Conservation (phyloP, 2,329 filamentous ascomycete species). For the Aspergillus quadricinctus region DNA sequence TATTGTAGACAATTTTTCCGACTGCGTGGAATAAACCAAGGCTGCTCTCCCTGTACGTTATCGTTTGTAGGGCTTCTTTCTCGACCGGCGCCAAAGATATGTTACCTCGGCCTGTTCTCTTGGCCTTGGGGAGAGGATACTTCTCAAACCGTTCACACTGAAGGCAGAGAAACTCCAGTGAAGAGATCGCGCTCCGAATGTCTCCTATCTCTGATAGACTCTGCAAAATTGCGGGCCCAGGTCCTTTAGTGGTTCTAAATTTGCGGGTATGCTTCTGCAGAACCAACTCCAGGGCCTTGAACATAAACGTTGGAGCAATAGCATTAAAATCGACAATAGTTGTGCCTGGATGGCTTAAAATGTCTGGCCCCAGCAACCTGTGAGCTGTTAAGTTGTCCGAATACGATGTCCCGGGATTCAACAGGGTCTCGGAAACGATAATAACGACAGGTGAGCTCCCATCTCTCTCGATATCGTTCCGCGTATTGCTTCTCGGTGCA, state of each 20-base stretch:
- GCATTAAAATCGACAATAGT: slow-evolving; percentile 87
- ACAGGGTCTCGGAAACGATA: slow-evolving; percentile 83
- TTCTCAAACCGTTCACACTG: slow-evolving; percentile 70
- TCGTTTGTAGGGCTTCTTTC: slow-evolving; percentile 69
- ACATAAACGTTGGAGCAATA: slow-evolving; percentile 78
- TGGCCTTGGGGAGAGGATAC: slow-evolving; percentile 65
- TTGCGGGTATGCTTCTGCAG: slow-evolving; percentile 79
- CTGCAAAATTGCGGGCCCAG: slow-evolving; percentile 73
- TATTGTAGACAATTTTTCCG: slow-evolving; percentile 95
- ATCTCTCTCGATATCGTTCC: slow-evolving; percentile 23
- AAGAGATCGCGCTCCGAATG: slow-evolving; percentile 85
- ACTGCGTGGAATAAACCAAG: slow-evolving; percentile 95
- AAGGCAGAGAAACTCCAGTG: slow-evolving; percentile 86
- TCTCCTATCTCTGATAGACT: slow-evolving; percentile 82
- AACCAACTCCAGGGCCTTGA: slow-evolving; percentile 76
- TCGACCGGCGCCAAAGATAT: slow-evolving; percentile 66
- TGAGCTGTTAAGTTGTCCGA: slow-evolving; percentile 92
- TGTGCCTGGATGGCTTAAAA: slow-evolving; percentile 74
- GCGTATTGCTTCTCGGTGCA: slow-evolving; percentile 15
- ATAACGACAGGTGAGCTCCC: slow-evolving; percentile 72
- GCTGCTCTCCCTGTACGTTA: slow-evolving; percentile 83
- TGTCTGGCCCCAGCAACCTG: slow-evolving; percentile 78
- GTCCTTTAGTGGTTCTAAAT: slow-evolving; percentile 69
- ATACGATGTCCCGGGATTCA: slow-evolving; percentile 78
- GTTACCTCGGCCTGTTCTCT: slow-evolving; percentile 50